Percentiles rank a stretch among this genome's conserved stretches.
Evolutionary conservation across 164 flowering plant genomes (phyloP).

Genomic region (Liriodendron chinense): DNA sequence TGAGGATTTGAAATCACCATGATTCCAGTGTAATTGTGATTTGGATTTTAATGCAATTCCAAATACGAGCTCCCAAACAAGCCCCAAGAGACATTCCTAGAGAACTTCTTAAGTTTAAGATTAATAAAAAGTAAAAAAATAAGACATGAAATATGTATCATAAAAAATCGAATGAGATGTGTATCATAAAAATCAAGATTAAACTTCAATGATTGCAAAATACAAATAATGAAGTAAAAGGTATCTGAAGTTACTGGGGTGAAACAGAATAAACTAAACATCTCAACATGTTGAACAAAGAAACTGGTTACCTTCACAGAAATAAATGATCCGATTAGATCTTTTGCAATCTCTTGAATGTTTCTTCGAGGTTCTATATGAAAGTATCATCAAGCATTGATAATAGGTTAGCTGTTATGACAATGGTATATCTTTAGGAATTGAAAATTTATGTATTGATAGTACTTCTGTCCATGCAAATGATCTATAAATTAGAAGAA

Average conservation of each 20-base stretch:
- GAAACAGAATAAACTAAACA: neutral
- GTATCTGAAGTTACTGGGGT: neutral
- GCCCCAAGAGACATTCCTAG: neutral
- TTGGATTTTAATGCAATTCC: neutral
- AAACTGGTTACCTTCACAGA: slow-evolving; percentile 63
- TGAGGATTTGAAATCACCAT: no score
- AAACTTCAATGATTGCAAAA: neutral
- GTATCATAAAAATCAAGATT: neutral
- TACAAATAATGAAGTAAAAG: neutral
- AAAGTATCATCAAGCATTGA: slow-evolving; percentile 10
- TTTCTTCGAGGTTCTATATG: slow-evolving; percentile 58
- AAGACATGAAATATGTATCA: neutral
- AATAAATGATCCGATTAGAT: slow-evolving; percentile 56
- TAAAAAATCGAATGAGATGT: neutral
- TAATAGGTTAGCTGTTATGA: slow-evolving; percentile 3
- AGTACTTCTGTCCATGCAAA: neutral
- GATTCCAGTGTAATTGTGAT: neutral
- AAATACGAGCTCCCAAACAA: neutral
- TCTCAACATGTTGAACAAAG: neutral
- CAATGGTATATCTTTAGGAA: neutral
- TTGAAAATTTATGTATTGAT: neutral
- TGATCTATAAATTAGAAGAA: neutral
- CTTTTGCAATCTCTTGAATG: slow-evolving; percentile 67
- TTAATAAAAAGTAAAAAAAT: neutral
- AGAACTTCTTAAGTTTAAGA: neutral